These are phyloP conservation scores for Alternaria infectoria DNA, from an alignment of 2,329 filamentous ascomycete genomes.

Conservation along the genomic window DNA sequence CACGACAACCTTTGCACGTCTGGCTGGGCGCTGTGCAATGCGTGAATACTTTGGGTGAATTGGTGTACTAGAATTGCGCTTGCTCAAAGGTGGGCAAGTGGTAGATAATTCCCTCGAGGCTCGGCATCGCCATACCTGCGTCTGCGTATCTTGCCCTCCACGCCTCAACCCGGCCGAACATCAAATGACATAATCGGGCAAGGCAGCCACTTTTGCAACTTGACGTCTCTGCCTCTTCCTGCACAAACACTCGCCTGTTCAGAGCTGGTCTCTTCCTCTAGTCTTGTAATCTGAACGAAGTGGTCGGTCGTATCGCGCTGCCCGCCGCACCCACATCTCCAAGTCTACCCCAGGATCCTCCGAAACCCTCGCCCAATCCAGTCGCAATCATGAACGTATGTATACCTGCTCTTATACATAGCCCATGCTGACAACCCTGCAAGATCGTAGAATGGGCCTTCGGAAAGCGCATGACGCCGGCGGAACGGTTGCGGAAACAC, in stretches of 20 bases:
- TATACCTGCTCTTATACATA: neutral
- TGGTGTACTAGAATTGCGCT: neutral
- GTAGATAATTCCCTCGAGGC: conserved; percentile 1
- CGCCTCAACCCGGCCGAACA: conserved; percentile 8
- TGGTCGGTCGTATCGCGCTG: neutral
- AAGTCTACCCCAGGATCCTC: neutral
- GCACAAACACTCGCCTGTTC: neutral
- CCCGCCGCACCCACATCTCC: conserved; percentile 9
- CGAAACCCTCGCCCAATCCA: conserved; percentile 5
- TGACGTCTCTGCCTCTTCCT: neutral
- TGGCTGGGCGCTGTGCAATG: neutral
- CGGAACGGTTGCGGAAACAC: conserved; percentile 89
- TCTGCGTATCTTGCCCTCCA: conserved; percentile 3
- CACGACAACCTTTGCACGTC: neutral
- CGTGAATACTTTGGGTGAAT: neutral
- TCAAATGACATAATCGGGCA: neutral
- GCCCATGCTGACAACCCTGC: neutral
- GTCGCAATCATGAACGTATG: conserved; percentile 55
- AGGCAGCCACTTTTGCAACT: neutral
- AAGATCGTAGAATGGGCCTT: conserved; percentile 96
- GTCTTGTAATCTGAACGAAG: neutral
- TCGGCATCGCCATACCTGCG: conserved; percentile 12
- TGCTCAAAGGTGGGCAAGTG: neutral
- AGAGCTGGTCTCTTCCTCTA: neutral
- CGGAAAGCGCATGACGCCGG: conserved; percentile 98